These are phyloP conservation scores for Durio zibethinus DNA, from an alignment of 345 rosid genomes.

Conservation along the genomic window DNA sequence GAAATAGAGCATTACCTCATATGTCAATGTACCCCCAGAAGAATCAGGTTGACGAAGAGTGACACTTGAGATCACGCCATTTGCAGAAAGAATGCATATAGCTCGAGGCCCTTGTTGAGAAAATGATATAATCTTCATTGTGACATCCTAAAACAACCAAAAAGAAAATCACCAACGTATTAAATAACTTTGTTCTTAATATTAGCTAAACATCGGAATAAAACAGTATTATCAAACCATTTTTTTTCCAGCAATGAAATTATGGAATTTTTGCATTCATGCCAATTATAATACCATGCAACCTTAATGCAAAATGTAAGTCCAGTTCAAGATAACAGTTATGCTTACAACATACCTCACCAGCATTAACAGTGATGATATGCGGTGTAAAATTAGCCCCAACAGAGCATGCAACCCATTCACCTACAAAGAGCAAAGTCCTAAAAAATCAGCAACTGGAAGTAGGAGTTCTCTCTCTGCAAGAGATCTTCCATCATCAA, in stretches of 20 bases:
- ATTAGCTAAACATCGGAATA: background rate
- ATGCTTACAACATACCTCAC: constrained; percentile 60
- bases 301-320: constrained; percentile 5
- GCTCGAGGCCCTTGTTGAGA: constrained; percentile 99
- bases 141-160: constrained; percentile 63
- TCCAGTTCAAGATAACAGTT: background rate
- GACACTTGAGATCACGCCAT: constrained; percentile 87
- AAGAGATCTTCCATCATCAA: background rate
- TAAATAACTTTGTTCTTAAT: background rate
- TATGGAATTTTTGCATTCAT: background rate
- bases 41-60: constrained; percentile 97
- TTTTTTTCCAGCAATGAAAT: background rate
- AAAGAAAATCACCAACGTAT: background rate
- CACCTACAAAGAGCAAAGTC: constrained; percentile 52
- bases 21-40: constrained; percentile 97
- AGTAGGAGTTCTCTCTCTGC: background rate
- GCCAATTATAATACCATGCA: background rate
- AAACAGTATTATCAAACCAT: background rate
- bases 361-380: constrained; percentile 77
- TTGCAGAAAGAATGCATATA: constrained; percentile 86
- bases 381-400: constrained; percentile 96
- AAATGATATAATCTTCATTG: constrained; percentile 95
- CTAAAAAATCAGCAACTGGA: constrained; percentile 19
- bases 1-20: constrained; percentile 54
- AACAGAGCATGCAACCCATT: constrained; percentile 85